A percentile compares a stretch with the other conserved stretches of the same genome.
These are phyloP conservation scores for Teratosphaeriaceae sp. DNA, from an alignment of 2,329 filamentous ascomycete genomes.

Conservation along the genomic window DNA sequence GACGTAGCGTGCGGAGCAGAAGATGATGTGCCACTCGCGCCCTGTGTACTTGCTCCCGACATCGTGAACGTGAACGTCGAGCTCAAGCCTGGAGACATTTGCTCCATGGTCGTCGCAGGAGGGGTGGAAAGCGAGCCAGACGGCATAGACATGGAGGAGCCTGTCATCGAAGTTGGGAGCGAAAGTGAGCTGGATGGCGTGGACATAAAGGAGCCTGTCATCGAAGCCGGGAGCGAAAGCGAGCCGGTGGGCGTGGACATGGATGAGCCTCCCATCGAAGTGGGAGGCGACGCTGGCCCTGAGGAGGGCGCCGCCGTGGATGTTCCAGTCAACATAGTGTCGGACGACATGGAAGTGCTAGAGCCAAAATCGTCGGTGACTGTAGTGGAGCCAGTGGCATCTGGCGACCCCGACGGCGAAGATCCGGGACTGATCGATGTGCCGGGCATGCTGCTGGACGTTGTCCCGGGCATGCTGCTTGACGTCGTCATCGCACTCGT, in stretches of 20 bases:
- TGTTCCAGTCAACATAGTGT: neutral
- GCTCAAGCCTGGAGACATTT: neutral
- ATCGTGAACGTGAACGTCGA: neutral
- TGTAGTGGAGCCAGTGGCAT: neutral
- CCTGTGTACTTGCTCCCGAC: neutral
- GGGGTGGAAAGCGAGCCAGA: too few species aligned
- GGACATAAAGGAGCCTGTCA: too few species aligned
- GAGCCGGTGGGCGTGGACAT: too few species aligned
- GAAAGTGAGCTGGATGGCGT: too few species aligned
- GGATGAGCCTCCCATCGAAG: too few species aligned
- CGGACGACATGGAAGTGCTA: neutral
- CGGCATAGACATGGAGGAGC: too few species aligned
- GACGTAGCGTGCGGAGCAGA: neutral
- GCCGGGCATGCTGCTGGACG: neutral
- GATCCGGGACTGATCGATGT: neutral
- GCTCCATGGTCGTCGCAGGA: too few species aligned
- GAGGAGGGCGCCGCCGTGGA: neutral
- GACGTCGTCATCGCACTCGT: neutral
- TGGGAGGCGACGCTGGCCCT: too few species aligned
- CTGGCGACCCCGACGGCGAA: neutral
- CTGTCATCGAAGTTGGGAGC: too few species aligned
- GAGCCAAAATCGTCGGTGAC: neutral
- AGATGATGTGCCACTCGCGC: neutral
- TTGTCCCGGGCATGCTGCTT: neutral
- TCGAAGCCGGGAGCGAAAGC: too few species aligned